Evolutionary conservation across 2,329 filamentous ascomycete species (phyloP).

Genomic region (Aspergillus quadricinctus): DNA sequence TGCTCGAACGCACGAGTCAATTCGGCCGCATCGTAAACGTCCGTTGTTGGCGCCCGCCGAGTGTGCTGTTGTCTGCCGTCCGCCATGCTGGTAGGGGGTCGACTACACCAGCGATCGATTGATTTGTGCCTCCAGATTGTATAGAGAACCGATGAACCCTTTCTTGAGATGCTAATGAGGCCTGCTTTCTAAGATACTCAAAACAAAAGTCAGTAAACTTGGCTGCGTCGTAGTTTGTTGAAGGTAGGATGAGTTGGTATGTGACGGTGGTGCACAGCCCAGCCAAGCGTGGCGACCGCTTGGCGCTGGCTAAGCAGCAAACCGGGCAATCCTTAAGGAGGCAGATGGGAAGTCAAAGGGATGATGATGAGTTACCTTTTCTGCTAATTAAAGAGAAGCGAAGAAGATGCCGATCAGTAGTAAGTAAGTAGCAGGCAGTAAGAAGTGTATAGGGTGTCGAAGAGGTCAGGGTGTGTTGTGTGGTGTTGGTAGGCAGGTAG

Average conservation of each 20-base stretch:
- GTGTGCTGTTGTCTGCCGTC: conserved; percentile 32
- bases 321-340: conserved; percentile 23
- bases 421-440: conserved; percentile 10
- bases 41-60: conserved; percentile 24
- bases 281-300: conserved; percentile 24
- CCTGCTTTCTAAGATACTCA: conserved; percentile 5
- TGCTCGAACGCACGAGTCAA: conserved; percentile 82
- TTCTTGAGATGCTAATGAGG: conserved; percentile 2
- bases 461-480: conserved; percentile 4
- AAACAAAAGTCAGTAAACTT: background rate
- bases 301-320: conserved; percentile 19
- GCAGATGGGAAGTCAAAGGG: background rate
- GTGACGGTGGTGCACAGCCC: conserved; percentile 22
- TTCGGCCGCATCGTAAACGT: conserved; percentile 69
- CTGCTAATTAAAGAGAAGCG: background rate
- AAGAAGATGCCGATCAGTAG: conserved; percentile 6
- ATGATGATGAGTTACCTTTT: background rate
- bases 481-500: background rate
- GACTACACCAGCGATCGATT: conserved; percentile 22
- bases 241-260: conserved; percentile 6
- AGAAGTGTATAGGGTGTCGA: conserved; percentile 6
- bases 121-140: conserved; percentile 24
- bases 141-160: conserved; percentile 3
- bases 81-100: conserved; percentile 32
- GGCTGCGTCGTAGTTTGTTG: conserved; percentile 2